Conservation (phyloP, 805 yeast genomes). For the Nakazawaea pomicola region DNA sequence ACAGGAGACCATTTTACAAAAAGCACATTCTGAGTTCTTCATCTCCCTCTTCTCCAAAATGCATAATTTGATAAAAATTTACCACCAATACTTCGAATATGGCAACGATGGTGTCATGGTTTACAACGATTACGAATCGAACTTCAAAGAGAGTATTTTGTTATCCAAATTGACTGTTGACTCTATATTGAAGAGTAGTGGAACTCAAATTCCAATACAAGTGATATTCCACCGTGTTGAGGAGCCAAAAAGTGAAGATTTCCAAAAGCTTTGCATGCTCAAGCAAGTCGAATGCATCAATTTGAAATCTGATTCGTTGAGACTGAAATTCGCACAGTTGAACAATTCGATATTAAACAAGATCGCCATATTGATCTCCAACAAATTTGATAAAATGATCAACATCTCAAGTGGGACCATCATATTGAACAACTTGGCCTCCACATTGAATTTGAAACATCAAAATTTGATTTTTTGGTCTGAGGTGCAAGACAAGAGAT, state of each 20-base stretch:
- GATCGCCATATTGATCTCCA: not conserved
- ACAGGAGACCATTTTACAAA: not conserved
- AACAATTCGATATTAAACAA: conserved; percentile 7
- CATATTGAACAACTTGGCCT: conserved; percentile 4
- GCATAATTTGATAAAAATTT: conserved; percentile 11
- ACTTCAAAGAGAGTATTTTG: conserved; percentile 5
- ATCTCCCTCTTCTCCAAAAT: conserved; percentile 6
- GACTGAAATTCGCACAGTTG: not conserved
- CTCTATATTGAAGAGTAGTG: conserved; percentile 6
- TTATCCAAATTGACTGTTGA: conserved; percentile 8
- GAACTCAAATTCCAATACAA: not conserved
- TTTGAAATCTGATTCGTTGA: conserved; percentile 1
- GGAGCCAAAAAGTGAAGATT: conserved; percentile 6
- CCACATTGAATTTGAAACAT: not conserved
- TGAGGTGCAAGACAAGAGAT: conserved; percentile 3
- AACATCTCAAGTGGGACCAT: conserved; percentile 5
- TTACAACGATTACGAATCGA: conserved; percentile 1
- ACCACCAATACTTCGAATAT: not conserved
- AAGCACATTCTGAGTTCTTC: conserved; percentile 6
- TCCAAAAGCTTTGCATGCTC: conserved; percentile 6
- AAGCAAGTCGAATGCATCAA: conserved; percentile 4
- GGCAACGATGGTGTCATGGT: conserved; percentile 4
- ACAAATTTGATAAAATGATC: conserved; percentile 7
- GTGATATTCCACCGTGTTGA: conserved; percentile 5
- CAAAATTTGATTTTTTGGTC: conserved; percentile 11